A percentile compares a stretch with the other conserved stretches of the same genome.
phyloP scores from a whole-genome alignment of 345 rosid species.

The Corymbia maculata region DNA sequence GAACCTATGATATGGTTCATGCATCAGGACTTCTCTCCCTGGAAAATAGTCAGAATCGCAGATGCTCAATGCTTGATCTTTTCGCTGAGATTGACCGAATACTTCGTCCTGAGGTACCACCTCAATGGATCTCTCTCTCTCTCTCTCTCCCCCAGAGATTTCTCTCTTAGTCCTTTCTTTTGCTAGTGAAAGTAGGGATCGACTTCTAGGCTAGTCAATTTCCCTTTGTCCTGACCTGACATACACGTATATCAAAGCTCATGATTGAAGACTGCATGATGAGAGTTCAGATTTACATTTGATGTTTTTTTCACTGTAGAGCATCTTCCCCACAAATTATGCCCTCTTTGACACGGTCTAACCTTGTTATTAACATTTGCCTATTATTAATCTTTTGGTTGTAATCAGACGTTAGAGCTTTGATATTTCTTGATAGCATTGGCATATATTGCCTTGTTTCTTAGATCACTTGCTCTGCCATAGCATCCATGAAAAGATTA shows the following conservation, averaged over 20 bases:
- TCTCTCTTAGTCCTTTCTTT: not conserved
- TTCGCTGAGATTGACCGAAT: constrained; percentile 83
- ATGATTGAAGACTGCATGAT: not conserved
- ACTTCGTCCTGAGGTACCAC: constrained; percentile 95
- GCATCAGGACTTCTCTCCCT: constrained; percentile 76
- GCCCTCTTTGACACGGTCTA: not conserved
- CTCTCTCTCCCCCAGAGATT: not conserved
- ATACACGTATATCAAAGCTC: not conserved
- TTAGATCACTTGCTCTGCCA: not conserved
- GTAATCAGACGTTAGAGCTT: not conserved
- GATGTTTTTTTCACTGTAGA: not conserved
- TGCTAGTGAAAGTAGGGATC: not conserved
- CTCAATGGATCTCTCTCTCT: not conserved
- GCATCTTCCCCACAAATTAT: not conserved
- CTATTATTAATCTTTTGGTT: not conserved
- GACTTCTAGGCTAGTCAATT: not conserved
- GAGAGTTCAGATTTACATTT: not conserved
- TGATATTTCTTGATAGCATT: not conserved
- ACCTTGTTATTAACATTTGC: not conserved
- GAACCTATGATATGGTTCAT: constrained; percentile 92
- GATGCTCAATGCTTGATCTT: constrained; percentile 48
- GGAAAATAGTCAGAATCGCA: constrained; percentile 26
- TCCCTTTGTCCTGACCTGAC: not conserved
- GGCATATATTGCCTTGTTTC: not conserved
- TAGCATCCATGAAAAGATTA: not conserved